A percentile compares a stretch with the other conserved stretches of the same genome.
Conservation (phyloP, 257 asterid genomes). For the Scutellaria baicalensis region DNA sequence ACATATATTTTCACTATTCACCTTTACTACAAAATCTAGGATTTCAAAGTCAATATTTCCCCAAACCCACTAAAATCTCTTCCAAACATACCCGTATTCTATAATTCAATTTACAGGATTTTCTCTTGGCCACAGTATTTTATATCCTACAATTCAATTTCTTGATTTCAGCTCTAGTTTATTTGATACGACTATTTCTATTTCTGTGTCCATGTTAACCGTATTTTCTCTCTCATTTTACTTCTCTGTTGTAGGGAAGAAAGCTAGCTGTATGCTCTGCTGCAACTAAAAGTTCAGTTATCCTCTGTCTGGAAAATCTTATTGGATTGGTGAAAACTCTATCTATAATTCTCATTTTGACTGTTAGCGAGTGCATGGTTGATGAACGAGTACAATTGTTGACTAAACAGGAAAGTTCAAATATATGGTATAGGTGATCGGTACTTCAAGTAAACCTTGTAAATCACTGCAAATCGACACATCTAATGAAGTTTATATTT, state of each 20-base stretch:
- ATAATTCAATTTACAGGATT: too few species aligned
- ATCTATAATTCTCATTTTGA: not conserved
- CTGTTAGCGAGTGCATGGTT: not conserved
- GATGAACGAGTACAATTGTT: too few species aligned
- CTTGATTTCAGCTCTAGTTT: not conserved
- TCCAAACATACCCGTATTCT: too few species aligned
- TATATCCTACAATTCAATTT: not conserved
- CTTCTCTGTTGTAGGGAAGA: conserved; percentile 52
- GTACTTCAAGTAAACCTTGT: too few species aligned
- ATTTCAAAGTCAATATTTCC: too few species aligned
- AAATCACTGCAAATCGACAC: too few species aligned
- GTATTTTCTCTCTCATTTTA: not conserved
- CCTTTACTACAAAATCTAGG: too few species aligned
- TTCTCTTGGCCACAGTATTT: not conserved
- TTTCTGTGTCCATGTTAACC: not conserved
- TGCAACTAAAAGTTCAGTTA: conserved; percentile 93
- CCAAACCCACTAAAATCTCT: too few species aligned
- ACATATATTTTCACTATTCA: too few species aligned
- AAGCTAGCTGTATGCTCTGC: conserved; percentile 95
- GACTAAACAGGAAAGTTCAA: too few species aligned
- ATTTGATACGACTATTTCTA: not conserved
- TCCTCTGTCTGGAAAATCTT: conserved; percentile 84
- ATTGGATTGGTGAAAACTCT: conserved; percentile 59
- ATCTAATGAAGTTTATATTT: too few species aligned
- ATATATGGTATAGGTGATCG: too few species aligned